phyloP scores from a whole-genome alignment of 2,329 filamentous ascomycete species.

The Juglanconis juglandina region DNA sequence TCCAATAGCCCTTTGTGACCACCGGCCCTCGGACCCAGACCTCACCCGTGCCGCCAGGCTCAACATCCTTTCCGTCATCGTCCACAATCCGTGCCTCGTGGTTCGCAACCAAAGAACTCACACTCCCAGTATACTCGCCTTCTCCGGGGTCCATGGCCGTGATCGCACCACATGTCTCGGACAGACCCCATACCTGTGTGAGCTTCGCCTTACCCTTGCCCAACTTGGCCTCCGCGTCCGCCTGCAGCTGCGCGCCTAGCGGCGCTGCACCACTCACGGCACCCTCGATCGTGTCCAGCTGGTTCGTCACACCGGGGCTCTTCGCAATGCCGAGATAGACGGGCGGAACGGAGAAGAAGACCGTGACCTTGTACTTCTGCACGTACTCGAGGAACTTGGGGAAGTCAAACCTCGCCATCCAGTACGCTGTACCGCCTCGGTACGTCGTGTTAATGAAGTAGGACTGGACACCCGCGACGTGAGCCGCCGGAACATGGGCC shows the following conservation, averaged over 20 bases:
- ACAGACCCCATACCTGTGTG: conserved; percentile 56
- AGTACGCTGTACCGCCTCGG: conserved; percentile 49
- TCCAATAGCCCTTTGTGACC: conserved; percentile 68
- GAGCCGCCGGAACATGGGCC: conserved; percentile 43
- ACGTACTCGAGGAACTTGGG: conserved; percentile 51
- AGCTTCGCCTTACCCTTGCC: conserved; percentile 38
- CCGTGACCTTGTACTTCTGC: conserved; percentile 47
- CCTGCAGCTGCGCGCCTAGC: conserved; percentile 51
- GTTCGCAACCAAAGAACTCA: conserved; percentile 40
- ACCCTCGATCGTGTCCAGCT: conserved; percentile 47
- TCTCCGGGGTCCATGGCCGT: conserved; percentile 41
- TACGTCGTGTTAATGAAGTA: conserved; percentile 41
- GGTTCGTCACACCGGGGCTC: conserved; percentile 50
- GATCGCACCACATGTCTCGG: conserved; percentile 50
- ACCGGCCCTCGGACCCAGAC: conserved; percentile 69
- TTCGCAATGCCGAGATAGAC: conserved; percentile 60
- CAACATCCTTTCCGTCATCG: conserved; percentile 37
- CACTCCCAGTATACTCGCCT: conserved; percentile 43
- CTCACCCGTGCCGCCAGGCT: conserved; percentile 49
- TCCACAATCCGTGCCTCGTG: conserved; percentile 34
- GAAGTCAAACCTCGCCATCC: conserved; percentile 62
- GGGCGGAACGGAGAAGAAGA: conserved; percentile 58
- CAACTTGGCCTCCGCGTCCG: conserved; percentile 47
- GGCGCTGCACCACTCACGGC: conserved; percentile 55
- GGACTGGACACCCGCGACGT: conserved; percentile 44